Percentiles rank a stretch among this genome's conserved stretches.
Conservation (phyloP, 768 basidiomycete genomes). For the Phlebiopsis flavidoalba region DNA sequence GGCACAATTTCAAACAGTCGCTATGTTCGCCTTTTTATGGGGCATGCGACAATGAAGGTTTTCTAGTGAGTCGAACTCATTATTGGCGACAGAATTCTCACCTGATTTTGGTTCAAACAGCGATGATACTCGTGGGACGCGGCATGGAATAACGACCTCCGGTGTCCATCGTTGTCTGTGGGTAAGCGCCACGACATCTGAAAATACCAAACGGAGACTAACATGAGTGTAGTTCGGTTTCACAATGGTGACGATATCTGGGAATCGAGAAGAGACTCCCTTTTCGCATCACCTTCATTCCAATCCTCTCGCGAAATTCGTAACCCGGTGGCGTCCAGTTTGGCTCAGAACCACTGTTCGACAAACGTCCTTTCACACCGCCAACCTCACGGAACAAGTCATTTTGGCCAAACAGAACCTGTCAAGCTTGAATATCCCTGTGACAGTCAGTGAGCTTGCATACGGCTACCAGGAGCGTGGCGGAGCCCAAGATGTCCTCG, state of each 20-base stretch:
- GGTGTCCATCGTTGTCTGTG: constrained; percentile 74
- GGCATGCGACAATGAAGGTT: constrained; percentile 32
- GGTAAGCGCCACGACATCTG: constrained; percentile 33
- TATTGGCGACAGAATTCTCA: neutral
- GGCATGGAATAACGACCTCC: constrained; percentile 56
- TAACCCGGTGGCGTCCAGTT: constrained; percentile 65
- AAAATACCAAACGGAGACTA: neutral
- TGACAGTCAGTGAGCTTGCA: constrained; percentile 47
- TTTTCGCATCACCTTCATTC: constrained; percentile 49
- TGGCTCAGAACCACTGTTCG: constrained; percentile 66
- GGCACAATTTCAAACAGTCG: constrained; percentile 51
- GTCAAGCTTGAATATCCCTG: constrained; percentile 50
- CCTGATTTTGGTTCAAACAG: constrained; percentile 22
- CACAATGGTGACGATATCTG: constrained; percentile 40
- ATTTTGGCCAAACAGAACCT: constrained; percentile 42
- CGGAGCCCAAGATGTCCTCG: constrained; percentile 49
- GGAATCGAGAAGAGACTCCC: constrained; percentile 46
- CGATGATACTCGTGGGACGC: constrained; percentile 59
- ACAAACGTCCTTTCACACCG: constrained; percentile 46
- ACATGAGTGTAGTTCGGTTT: constrained; percentile 31
- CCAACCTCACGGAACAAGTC: constrained; percentile 48
- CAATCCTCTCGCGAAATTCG: constrained; percentile 58
- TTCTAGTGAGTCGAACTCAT: constrained; percentile 26
- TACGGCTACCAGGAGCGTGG: constrained; percentile 43
- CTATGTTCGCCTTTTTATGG: constrained; percentile 51